A percentile compares a stretch with the other conserved stretches of the same genome.
phyloP scores from a whole-genome alignment of 139 green algal species.

The Zygnema circumcarinatum region DNA sequence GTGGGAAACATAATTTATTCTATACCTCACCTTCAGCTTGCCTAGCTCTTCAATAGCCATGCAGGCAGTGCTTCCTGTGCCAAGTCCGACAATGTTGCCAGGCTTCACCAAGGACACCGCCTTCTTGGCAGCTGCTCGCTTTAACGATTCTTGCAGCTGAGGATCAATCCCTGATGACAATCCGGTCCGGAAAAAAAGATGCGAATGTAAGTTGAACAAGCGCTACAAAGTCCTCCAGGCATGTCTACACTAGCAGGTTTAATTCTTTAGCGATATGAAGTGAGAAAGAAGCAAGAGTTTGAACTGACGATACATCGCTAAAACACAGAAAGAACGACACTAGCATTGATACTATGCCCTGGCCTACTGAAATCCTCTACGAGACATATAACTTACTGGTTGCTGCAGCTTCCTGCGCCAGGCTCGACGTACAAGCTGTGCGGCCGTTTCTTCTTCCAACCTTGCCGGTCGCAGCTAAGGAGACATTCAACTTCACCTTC shows the following conservation, averaged over 20 bases:
- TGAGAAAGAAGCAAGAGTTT: background rate
- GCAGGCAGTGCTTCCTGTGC: slow-evolving; percentile 34
- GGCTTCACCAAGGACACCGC: slow-evolving; percentile 22
- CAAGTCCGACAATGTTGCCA: slow-evolving; percentile 38
- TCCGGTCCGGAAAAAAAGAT: slow-evolving; percentile 1
- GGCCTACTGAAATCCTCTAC: no score
- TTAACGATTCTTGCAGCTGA: slow-evolving; percentile 27
- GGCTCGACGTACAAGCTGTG: background rate
- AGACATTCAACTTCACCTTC: background rate
- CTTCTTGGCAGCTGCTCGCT: slow-evolving; percentile 36
- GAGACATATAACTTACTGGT: background rate
- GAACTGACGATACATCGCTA: background rate
- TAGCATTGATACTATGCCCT: no score
- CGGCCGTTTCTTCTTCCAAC: background rate
- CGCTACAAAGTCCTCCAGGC: no score
- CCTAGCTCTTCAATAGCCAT: slow-evolving; percentile 48
- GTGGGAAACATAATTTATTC: no score
- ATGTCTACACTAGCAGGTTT: background rate
- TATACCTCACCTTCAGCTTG: slow-evolving; percentile 11
- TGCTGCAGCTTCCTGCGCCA: background rate
- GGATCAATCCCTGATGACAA: slow-evolving; percentile 30
- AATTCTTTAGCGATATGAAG: background rate
- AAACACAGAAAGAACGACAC: background rate
- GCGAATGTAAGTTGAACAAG: background rate
- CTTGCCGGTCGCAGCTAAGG: background rate